Percentiles rank a stretch among this genome's conserved stretches.
Evolutionary conservation across 345 rosid species (phyloP).

Genomic region (Theobroma cacao): DNA sequence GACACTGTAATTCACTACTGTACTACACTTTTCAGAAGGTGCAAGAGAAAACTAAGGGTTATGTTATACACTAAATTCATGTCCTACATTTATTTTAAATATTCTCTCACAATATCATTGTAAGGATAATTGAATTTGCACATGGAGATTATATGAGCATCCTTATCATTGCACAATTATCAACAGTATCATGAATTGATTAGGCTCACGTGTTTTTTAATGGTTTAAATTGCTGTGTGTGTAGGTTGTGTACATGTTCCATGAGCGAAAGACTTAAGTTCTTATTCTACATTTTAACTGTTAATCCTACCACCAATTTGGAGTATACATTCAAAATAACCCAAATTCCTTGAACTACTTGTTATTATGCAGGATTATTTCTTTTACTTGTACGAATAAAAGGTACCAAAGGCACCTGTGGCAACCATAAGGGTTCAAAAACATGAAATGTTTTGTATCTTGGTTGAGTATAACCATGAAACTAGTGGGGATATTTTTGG

Average conservation of each 20-base stretch:
- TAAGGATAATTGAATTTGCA: neutral
- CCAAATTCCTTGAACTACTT: neutral
- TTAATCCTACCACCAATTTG: neutral
- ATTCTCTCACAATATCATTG: neutral
- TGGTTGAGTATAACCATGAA: neutral
- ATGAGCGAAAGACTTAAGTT: neutral
- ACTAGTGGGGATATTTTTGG: neutral
- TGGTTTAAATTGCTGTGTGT: neutral
- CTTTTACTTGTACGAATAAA: neutral
- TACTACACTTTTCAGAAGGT: neutral
- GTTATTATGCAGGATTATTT: neutral
- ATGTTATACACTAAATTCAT: neutral
- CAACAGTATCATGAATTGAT: neutral
- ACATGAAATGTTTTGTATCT: neutral
- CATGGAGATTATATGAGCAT: neutral
- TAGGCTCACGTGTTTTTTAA: neutral
- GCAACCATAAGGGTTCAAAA: no score
- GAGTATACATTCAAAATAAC: neutral
- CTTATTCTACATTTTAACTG: neutral
- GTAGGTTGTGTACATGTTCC: neutral
- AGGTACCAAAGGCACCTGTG: neutral
- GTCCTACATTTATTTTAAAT: neutral
- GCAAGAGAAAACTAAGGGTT: neutral
- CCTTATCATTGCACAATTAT: neutral
- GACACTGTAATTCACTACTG: neutral